Evolutionary conservation across 2,329 filamentous ascomycete species (phyloP).

Genomic region (Sphaceloma murrayae): DNA sequence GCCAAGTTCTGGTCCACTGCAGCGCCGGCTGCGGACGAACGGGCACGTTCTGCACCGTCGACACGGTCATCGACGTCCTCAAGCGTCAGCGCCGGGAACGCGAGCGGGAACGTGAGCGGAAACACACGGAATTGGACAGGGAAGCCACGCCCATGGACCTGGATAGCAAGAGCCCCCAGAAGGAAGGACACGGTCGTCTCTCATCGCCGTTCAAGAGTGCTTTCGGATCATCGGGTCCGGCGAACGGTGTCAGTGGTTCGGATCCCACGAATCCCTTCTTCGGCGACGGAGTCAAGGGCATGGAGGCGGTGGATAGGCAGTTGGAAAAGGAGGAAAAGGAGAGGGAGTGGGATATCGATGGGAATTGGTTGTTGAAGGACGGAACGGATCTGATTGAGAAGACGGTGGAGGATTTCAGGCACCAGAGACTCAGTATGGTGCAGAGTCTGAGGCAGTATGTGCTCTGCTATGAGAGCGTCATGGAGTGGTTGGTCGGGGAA

Average conservation of each 20-base stretch:
- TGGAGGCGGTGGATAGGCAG: conserved; percentile 14
- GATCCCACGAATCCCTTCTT: conserved; percentile 19
- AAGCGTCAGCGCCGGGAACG: conserved; percentile 59
- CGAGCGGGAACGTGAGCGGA: conserved; percentile 26
- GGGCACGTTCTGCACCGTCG: conserved; percentile 92
- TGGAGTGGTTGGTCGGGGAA: conserved; percentile 67
- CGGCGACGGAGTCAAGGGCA: background rate
- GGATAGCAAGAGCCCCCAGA: conserved; percentile 20
- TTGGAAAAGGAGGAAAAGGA: conserved; percentile 24
- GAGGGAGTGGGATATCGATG: conserved; percentile 25
- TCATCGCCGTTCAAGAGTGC: conserved; percentile 2
- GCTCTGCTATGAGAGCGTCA: conserved; percentile 87
- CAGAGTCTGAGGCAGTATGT: conserved; percentile 90
- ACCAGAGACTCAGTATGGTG: conserved; percentile 89
- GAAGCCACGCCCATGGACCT: conserved; percentile 38
- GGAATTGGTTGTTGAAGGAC: conserved; percentile 59
- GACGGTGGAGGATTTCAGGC: conserved; percentile 83
- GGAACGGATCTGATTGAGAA: conserved; percentile 70
- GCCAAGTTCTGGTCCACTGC: conserved; percentile 86
- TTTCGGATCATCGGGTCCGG: conserved; percentile 4
- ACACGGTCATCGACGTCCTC: conserved; percentile 91
- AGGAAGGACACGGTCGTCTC: background rate
- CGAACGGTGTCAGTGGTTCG: conserved; percentile 23
- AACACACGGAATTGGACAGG: conserved; percentile 10
- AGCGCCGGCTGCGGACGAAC: conserved; percentile 93